These are phyloP conservation scores for Petunia secreta DNA, from an alignment of 257 asterid species.

Conservation along the genomic window DNA sequence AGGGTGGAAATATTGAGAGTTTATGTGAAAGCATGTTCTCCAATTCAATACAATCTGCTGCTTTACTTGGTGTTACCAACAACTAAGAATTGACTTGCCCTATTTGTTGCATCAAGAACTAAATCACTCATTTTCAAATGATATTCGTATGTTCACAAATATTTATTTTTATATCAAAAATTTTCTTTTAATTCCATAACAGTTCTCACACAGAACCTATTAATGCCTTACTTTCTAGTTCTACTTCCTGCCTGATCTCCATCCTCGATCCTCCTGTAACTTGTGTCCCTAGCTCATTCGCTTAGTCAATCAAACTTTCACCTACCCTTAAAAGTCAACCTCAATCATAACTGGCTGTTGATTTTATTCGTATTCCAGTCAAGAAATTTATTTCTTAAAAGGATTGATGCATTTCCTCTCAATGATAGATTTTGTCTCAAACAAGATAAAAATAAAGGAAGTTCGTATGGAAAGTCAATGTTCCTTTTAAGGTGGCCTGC, in stretches of 20 bases:
- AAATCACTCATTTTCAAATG: slow-evolving; percentile 7
- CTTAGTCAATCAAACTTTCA: slow-evolving; percentile 4
- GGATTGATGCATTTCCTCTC: not conserved
- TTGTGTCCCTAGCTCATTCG: not conserved
- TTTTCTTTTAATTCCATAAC: not conserved
- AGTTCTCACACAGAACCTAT: not conserved
- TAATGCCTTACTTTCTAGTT: not conserved
- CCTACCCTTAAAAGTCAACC: not conserved
- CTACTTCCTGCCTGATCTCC: not conserved
- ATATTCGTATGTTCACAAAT: not conserved
- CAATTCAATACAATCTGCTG: not conserved
- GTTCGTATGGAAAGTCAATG: not conserved
- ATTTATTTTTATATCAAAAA: not conserved
- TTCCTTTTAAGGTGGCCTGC: no score
- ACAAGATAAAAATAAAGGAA: not conserved
- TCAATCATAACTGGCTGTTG: not conserved
- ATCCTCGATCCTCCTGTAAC: slow-evolving; percentile 12
- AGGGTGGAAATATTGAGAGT: slow-evolving; percentile 10
- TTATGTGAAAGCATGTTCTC: slow-evolving; percentile 19
- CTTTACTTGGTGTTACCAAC: not conserved
- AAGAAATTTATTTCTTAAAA: slow-evolving; percentile 14
- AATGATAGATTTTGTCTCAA: slow-evolving; percentile 15
- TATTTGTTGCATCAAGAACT: slow-evolving; percentile 23
- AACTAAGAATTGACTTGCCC: not conserved
- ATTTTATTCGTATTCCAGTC: slow-evolving; percentile 12